phyloP scores from a whole-genome alignment of 208 protist genomes.

The Trypanosoma rangeli region DNA sequence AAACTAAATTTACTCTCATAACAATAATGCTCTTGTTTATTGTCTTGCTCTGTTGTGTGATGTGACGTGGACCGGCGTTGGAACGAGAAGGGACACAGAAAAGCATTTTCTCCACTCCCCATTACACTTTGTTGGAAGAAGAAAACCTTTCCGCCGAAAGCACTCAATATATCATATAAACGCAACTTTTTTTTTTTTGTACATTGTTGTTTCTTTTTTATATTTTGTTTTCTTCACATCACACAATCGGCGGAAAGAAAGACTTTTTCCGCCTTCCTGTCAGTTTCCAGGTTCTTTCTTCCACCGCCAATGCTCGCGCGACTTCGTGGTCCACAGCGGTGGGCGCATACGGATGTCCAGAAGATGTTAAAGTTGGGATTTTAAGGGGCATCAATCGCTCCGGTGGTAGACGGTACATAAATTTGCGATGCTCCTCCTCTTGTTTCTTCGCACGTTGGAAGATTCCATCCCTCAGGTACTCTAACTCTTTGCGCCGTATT shows the following conservation, averaged over 20 bases:
- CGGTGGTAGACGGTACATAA: conserved; percentile 14
- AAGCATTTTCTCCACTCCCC: no score
- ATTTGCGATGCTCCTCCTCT: conserved; percentile 12
- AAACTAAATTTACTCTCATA: neutral
- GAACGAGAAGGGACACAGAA: no score
- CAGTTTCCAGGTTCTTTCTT: neutral
- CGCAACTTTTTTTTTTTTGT: no score
- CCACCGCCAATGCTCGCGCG: conserved; percentile 11
- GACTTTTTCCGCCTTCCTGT: neutral
- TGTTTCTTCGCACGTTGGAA: neutral
- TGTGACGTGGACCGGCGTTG: no score
- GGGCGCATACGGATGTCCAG: conserved; percentile 1
- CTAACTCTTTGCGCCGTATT: conserved; percentile 7
- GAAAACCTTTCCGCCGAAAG: no score
- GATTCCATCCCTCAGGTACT: conserved; percentile 15
- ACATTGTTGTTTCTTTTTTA: neutral
- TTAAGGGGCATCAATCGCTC: conserved; percentile 10
- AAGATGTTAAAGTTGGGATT: conserved; percentile 17
- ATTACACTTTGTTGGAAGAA: no score
- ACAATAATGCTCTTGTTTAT: neutral
- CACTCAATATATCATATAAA: no score
- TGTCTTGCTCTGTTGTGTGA: neutral
- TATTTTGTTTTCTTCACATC: neutral
- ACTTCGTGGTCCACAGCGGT: conserved; percentile 20
- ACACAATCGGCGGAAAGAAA: conserved; percentile 1